These are phyloP conservation scores for Puccinia hordei DNA, from an alignment of 1,284 basidiomycete species.

Conservation along the genomic window DNA sequence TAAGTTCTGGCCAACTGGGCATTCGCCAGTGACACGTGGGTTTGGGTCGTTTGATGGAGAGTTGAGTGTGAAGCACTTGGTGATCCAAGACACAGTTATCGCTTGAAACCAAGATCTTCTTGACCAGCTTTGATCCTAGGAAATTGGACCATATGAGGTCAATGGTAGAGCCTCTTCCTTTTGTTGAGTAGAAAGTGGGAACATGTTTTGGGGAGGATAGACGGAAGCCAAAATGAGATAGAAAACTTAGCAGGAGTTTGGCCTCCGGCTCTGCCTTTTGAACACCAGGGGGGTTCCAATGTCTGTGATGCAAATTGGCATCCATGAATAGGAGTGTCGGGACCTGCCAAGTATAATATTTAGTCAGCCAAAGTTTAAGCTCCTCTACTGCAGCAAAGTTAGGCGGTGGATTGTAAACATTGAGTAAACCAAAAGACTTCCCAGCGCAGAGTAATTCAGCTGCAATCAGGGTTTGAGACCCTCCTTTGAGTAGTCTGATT, in stretches of 20 bases:
- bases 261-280: not conserved
- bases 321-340: not conserved
- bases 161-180: not conserved
- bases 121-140: not conserved
- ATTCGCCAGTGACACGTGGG: not conserved
- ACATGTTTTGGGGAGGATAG: not conserved
- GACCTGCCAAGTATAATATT: not conserved
- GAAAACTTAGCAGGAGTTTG: not conserved
- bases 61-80: not conserved
- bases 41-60: not conserved
- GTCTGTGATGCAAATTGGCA: slow-evolving; percentile 4
- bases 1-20: not conserved
- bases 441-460: not conserved
- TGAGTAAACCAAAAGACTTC: not conserved
- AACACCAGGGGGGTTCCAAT: slow-evolving; percentile 1
- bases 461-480: not conserved
- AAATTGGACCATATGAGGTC: not conserved
- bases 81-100: not conserved
- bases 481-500: not conserved
- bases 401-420: slow-evolving; percentile 15
- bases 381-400: not conserved
- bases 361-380: not conserved
- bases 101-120: not conserved
- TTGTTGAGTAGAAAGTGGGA: not conserved
- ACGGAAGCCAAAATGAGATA: not conserved